Percentiles rank a stretch among this genome's conserved stretches.
Evolutionary conservation across 768 basidiomycete genomes (phyloP).

Genomic region (Hydnomerulius pinastri): DNA sequence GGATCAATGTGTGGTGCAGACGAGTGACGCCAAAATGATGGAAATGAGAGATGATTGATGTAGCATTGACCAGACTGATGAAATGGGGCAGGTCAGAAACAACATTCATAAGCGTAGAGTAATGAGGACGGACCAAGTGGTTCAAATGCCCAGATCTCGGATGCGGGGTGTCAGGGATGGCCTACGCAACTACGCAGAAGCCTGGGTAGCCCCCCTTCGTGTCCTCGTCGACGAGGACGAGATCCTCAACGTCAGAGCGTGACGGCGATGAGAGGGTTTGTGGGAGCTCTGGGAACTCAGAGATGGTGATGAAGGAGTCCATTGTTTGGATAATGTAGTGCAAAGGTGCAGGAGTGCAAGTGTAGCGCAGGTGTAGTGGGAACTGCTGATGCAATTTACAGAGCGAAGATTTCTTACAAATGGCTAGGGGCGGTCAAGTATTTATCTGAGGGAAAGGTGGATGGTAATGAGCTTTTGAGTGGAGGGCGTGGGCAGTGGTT

Average conservation of each 20-base stretch:
- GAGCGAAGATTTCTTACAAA: too few relatives aligned
- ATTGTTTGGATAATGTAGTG: conserved; percentile 4
- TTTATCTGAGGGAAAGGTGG: too few relatives aligned
- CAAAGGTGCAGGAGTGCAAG: too few relatives aligned
- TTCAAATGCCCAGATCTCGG: too few relatives aligned
- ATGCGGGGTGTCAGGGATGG: too few relatives aligned
- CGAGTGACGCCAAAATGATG: not conserved
- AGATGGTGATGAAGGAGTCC: not conserved
- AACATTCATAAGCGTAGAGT: too few relatives aligned
- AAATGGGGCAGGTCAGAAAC: not conserved
- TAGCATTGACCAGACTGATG: not conserved
- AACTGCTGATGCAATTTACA: too few relatives aligned
- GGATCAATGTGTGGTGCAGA: not conserved
- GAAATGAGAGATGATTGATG: not conserved
- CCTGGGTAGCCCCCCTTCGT: conserved; percentile 9
- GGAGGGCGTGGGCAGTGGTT: too few relatives aligned
- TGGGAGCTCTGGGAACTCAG: not conserved
- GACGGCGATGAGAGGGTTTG: not conserved
- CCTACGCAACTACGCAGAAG: conserved; percentile 1
- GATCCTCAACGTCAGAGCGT: not conserved
- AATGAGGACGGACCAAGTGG: too few relatives aligned
- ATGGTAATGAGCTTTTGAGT: too few relatives aligned
- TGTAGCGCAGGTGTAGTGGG: too few relatives aligned
- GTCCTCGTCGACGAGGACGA: conserved; percentile 11
- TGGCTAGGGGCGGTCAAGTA: too few relatives aligned